Percentiles rank a stretch among this genome's conserved stretches.
Conservation (phyloP, 352 stramenopile species). For the Phytophthora rubi region DNA sequence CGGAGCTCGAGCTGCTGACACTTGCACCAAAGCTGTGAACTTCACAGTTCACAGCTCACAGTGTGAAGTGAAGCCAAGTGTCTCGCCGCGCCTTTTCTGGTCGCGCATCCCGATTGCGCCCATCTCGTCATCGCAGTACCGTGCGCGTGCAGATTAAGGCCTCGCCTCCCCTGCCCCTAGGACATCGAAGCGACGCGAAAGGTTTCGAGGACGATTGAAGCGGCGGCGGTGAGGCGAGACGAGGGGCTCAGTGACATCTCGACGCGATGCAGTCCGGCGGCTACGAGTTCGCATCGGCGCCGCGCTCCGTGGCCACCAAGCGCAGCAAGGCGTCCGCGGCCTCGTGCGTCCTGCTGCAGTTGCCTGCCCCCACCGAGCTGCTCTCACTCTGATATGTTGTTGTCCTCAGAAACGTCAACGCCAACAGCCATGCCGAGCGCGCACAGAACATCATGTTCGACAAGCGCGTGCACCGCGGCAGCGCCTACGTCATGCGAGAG, state of each 20-base stretch:
- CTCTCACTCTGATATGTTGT: background rate
- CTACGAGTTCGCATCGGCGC: slow-evolving; percentile 78
- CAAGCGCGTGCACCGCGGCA: slow-evolving; percentile 92
- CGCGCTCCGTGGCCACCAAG: slow-evolving; percentile 78
- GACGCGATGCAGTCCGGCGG: slow-evolving; percentile 51
- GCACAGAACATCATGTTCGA: slow-evolving; percentile 95
- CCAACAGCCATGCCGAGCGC: slow-evolving; percentile 43
- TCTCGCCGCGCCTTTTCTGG: slow-evolving; percentile 20
- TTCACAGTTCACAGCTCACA: no score
- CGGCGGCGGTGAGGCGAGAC: no score
- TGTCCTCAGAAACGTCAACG: slow-evolving; percentile 18
- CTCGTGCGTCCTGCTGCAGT: slow-evolving; percentile 35
- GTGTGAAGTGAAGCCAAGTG: slow-evolving; percentile 22
- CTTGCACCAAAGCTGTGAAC: background rate
- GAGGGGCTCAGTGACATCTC: background rate
- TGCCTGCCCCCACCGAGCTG: background rate
- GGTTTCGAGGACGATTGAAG: no score
- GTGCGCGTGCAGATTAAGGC: slow-evolving; percentile 1
- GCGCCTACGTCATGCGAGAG: slow-evolving; percentile 88
- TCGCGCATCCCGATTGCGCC: background rate
- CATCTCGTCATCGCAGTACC: slow-evolving; percentile 13
- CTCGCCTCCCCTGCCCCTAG: no score
- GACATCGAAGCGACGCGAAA: background rate
- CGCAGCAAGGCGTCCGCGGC: slow-evolving; percentile 62
- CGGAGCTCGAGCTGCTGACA: background rate